These are phyloP conservation scores for Tylopilus vinaceipallidus DNA, from an alignment of 768 basidiomycete genomes.

Conservation along the genomic window DNA sequence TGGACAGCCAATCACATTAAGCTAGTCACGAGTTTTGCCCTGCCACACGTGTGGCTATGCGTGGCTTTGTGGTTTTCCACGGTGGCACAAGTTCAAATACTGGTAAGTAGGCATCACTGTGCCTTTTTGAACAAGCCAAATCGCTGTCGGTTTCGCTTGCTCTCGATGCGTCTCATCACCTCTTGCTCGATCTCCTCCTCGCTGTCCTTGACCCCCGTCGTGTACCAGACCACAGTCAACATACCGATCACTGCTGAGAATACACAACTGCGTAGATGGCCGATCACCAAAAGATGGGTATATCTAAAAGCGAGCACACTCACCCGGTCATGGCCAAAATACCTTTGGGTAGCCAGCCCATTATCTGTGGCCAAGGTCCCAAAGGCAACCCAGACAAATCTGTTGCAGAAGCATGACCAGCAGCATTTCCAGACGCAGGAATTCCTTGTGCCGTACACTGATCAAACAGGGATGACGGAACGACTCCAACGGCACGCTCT, in stretches of 20 bases:
- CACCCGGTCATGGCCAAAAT: conserved; percentile 76
- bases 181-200: conserved; percentile 83
- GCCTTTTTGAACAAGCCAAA: conserved; percentile 36
- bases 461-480: conserved; percentile 62
- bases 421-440: conserved; percentile 80
- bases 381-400: conserved; percentile 64
- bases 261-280: conserved; percentile 58
- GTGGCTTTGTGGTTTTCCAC: too few relatives aligned
- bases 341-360: conserved; percentile 72
- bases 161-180: conserved; percentile 51
- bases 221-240: conserved; percentile 82
- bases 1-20: too few relatives aligned
- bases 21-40: too few relatives aligned
- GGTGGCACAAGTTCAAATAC: too few relatives aligned
- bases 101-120: background rate
- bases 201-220: conserved; percentile 65
- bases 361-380: conserved; percentile 71
- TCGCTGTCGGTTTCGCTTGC: conserved; percentile 51
- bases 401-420: conserved; percentile 66
- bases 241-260: conserved; percentile 84
- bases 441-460: conserved; percentile 67
- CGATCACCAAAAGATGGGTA: conserved; percentile 1
- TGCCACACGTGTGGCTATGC: too few relatives aligned
- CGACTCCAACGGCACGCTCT: conserved; percentile 36
- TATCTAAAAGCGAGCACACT: conserved; percentile 16